Conservation (phyloP, 352 stramenopile species). For the Phytophthora ohioensis region DNA sequence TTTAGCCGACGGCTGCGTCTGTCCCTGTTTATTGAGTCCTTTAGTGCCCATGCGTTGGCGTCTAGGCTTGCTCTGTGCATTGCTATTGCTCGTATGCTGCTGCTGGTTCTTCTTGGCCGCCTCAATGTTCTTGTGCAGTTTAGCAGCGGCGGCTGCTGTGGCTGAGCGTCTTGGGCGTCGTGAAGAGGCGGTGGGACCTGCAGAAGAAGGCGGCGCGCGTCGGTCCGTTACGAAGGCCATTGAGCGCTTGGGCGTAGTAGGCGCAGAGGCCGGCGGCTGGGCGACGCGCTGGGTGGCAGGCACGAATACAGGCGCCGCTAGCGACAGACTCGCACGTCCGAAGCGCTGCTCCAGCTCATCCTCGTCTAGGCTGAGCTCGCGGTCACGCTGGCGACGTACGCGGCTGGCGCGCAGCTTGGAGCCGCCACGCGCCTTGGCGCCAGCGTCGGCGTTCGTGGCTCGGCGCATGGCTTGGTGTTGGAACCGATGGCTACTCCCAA, state of each 20-base stretch:
- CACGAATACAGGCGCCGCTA: slow-evolving; percentile 70
- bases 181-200: background rate
- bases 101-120: slow-evolving; percentile 27
- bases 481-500: slow-evolving; percentile 7
- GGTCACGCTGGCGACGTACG: slow-evolving; percentile 61
- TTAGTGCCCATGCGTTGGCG: slow-evolving; percentile 65
- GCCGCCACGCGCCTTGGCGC: slow-evolving; percentile 25
- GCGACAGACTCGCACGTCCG: slow-evolving; percentile 42
- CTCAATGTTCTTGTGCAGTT: slow-evolving; percentile 40
- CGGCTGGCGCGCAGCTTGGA: slow-evolving; percentile 72
- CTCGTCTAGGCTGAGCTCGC: slow-evolving; percentile 60
- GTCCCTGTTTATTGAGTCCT: slow-evolving; percentile 35
- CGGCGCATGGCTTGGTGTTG: slow-evolving; percentile 9
- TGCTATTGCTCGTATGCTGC: slow-evolving; percentile 18
- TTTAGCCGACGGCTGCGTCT: slow-evolving; percentile 25
- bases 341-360: slow-evolving; percentile 77
- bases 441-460: background rate
- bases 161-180: slow-evolving; percentile 24
- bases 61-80: slow-evolving; percentile 45
- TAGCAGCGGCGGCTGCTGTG: slow-evolving; percentile 19
- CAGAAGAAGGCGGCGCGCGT: slow-evolving; percentile 10
- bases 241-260: slow-evolving; percentile 39
- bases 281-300: slow-evolving; percentile 29
- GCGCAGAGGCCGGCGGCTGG: slow-evolving; percentile 10
- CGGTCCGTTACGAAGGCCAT: slow-evolving; percentile 67